Conservation (phyloP, 768 basidiomycete species). For the Astraeus odoratus region DNA sequence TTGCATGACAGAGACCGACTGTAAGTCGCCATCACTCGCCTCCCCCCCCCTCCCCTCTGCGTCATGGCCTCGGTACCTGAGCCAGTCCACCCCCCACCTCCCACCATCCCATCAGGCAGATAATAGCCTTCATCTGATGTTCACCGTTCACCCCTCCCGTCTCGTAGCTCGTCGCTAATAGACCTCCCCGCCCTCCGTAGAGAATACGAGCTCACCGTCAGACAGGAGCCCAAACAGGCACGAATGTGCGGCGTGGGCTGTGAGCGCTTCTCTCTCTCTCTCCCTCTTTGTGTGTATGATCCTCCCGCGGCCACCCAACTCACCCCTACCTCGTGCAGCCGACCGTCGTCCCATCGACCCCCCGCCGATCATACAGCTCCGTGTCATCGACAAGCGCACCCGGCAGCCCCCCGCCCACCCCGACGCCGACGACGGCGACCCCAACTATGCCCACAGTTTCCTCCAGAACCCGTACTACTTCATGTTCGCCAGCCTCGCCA, state of each 20-base stretch:
- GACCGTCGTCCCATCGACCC: constrained; percentile 97
- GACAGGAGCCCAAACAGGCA: constrained; percentile 90
- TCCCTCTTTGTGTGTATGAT: constrained; percentile 1
- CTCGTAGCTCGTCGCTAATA: constrained; percentile 9
- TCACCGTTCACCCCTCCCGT: not conserved
- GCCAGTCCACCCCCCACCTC: constrained; percentile 4
- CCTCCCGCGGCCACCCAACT: not conserved
- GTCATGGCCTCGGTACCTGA: constrained; percentile 9
- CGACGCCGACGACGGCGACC: constrained; percentile 29
- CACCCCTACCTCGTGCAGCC: constrained; percentile 36
- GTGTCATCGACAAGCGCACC: constrained; percentile 64
- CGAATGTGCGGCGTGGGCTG: constrained; percentile 89
- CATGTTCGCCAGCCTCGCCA: constrained; percentile 88
- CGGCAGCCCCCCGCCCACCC: constrained; percentile 26
- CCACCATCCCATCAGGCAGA: not conserved
- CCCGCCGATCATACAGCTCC: constrained; percentile 92
- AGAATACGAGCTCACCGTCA: constrained; percentile 77
- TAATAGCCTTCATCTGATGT: not conserved
- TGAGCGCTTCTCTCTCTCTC: constrained; percentile 40
- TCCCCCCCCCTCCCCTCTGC: constrained; percentile 10
- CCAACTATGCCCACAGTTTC: constrained; percentile 49
- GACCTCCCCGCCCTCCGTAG: constrained; percentile 32
- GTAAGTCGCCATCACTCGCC: constrained; percentile 19
- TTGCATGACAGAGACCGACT: constrained; percentile 31
- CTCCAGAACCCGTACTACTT: constrained; percentile 93